phyloP scores from a whole-genome alignment of 441 rosid species.

The Omphalea diandra region DNA sequence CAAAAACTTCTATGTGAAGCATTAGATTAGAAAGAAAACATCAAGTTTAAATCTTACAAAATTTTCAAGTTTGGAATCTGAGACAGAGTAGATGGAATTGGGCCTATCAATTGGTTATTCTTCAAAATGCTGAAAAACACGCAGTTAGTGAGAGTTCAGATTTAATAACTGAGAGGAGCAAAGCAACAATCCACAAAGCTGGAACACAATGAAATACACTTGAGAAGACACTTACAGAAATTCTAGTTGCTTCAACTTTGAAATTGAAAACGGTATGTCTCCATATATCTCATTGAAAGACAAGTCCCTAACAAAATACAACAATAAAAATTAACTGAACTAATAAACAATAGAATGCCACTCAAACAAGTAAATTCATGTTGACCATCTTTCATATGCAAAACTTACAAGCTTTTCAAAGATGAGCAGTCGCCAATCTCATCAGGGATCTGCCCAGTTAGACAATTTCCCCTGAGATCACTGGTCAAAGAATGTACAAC shows the following conservation, averaged over 20 bases:
- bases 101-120: slow-evolving; percentile 84
- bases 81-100: slow-evolving; percentile 83
- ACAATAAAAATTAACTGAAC: slow-evolving; percentile 17
- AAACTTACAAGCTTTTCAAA: slow-evolving; percentile 66
- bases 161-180: neutral
- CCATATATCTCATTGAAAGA: slow-evolving; percentile 81
- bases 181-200: neutral
- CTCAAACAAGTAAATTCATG: neutral
- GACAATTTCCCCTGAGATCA: slow-evolving; percentile 70
- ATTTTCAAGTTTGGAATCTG: slow-evolving; percentile 88
- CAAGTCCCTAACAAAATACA: slow-evolving; percentile 57
- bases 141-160: neutral
- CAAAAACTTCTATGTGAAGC: slow-evolving; percentile 6
- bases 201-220: neutral
- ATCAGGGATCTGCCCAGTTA: slow-evolving; percentile 90
- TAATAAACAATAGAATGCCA: neutral
- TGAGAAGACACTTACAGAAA: slow-evolving; percentile 50
- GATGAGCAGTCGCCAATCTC: slow-evolving; percentile 94
- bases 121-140: slow-evolving; percentile 55
- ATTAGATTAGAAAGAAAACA: neutral
- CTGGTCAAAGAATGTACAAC: slow-evolving; percentile 33
- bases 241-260: slow-evolving; percentile 85
- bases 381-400: neutral
- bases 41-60: slow-evolving; percentile 46
- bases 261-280: slow-evolving; percentile 86